A percentile compares a stretch with the other conserved stretches of the same genome.
phyloP scores from a whole-genome alignment of 208 protist genomes.

The Trichomonas vaginalis region DNA sequence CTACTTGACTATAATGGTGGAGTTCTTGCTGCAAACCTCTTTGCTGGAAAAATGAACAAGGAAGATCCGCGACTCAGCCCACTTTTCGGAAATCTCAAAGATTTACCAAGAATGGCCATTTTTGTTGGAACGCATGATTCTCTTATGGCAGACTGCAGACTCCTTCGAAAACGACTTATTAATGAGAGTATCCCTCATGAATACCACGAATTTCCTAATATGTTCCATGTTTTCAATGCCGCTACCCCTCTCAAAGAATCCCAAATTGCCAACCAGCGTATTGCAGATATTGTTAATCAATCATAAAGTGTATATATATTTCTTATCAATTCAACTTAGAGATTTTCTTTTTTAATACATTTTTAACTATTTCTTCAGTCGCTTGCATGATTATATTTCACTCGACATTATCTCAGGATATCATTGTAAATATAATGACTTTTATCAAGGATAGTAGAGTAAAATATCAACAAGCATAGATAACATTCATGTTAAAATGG shows the following conservation, averaged over 20 bases:
- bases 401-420: no score
- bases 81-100: no score
- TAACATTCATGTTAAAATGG: no score
- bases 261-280: neutral
- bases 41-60: neutral
- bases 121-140: neutral
- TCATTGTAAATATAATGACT: no score
- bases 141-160: neutral
- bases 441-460: no score
- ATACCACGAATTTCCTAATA: neutral
- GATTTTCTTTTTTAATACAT: no score
- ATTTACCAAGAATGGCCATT: neutral
- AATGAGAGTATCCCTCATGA: neutral
- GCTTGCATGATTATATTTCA: no score
- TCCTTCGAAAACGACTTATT: neutral
- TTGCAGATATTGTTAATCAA: no score
- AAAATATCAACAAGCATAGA: no score
- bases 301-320: no score
- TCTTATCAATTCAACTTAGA: no score
- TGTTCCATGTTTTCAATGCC: neutral
- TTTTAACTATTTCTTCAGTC: no score
- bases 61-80: neutral
- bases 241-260: neutral
- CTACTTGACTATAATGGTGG: neutral
- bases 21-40: neutral